Evolutionary conservation across 1,284 basidiomycete genomes (phyloP), one percentile per base, ranked within the genome.

Genomic region (Jaminaea rosea): DNA sequence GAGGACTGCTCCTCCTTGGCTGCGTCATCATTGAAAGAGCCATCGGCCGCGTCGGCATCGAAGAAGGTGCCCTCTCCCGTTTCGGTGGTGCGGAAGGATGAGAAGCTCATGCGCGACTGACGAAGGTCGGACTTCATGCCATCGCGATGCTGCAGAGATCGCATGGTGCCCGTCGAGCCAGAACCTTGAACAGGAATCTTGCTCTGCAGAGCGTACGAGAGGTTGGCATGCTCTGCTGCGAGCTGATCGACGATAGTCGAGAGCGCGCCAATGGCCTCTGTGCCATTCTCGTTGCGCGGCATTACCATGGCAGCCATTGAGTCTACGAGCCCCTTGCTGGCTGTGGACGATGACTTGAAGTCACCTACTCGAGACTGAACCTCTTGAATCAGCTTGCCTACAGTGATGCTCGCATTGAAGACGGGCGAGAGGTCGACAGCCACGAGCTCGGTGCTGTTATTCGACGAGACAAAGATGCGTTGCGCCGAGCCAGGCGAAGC

Each of bases 61-160:
- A 62, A 72, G 47, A 71, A 73, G 49, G 61, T 59, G 44, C 65
- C 64, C 13, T 66, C 63, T 26, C 64, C 66, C 17, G 55, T 63
- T 29, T 55, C 56, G 4, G 59, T 61, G 24, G 66, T 67, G 21
- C 56, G 58, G 28, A 67, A 52, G 44, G 60, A 63, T 17, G 52
- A 55, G 29, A 62, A 52, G 26, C 63, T 65, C 49, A 63, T 49
- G 5, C 63, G 41, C 10, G 53, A 57, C 28, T 50, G 50, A 23
- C 50, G 31, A 23, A 27, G 52, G 11, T 46, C 37, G 6, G 52
- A 47, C 2, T 24, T 27, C 17, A 49, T 37, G 15, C 51, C 54
- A 7, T 45, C 37, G 10, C 45, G 45, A 21, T 49, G 47, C 47
- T 59, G 52, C 44, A 69, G 48, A 27, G 58, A 61, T 8, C 55